phyloP scores from a whole-genome alignment of 2,329 filamentous ascomycete species.

The Didymellaceae sp. region DNA sequence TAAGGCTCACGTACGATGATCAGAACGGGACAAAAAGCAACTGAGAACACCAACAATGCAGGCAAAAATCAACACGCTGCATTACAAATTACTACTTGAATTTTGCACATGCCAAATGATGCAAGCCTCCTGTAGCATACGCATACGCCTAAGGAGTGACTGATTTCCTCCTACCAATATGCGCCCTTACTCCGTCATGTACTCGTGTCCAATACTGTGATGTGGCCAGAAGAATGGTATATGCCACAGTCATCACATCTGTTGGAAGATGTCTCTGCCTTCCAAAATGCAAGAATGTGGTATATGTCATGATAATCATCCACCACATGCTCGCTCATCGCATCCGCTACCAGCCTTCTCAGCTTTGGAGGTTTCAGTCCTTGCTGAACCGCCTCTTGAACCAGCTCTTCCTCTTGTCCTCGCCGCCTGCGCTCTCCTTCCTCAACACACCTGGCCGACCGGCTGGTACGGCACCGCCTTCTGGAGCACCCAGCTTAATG shows the following conservation, averaged over 20 bases:
- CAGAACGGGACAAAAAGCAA: not conserved
- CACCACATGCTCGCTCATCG: constrained; percentile 6
- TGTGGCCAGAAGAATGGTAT: not conserved
- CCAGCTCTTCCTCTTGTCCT: constrained; percentile 84
- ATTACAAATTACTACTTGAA: constrained; percentile 40
- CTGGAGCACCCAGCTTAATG: constrained; percentile 34
- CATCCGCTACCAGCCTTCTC: not conserved
- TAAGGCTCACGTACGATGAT: not conserved
- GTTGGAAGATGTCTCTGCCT: not conserved
- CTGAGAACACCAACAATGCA: not conserved
- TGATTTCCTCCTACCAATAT: not conserved
- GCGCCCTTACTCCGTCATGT: constrained; percentile 20
- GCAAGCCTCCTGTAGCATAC: constrained; percentile 19
- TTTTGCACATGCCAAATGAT: constrained; percentile 10
- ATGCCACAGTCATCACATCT: not conserved
- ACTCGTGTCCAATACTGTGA: not conserved
- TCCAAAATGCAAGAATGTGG: constrained; percentile 10
- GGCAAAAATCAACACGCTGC: constrained; percentile 16
- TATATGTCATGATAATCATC: constrained; percentile 15
- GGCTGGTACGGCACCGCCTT: constrained; percentile 18
- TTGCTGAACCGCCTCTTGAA: constrained; percentile 83
- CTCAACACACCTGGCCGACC: constrained; percentile 28
- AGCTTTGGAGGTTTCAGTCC: constrained; percentile 43
- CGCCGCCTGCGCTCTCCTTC: constrained; percentile 30
- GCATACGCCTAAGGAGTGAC: constrained; percentile 26